Evolutionary conservation across 1,284 basidiomycete genomes (phyloP).

Genomic region (Heterobasidion parviporum): DNA sequence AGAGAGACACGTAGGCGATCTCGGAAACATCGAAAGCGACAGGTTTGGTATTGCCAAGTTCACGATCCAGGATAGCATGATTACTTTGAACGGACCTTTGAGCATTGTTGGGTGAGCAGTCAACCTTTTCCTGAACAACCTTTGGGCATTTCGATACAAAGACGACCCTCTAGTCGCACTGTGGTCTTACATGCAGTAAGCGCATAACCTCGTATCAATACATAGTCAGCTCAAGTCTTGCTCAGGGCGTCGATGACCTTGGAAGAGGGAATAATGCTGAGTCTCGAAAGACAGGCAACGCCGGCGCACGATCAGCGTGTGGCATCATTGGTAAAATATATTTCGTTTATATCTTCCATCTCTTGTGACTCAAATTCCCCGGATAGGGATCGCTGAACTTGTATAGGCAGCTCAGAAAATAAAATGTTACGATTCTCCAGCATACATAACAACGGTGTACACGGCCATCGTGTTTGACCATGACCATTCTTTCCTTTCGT

Average conservation of each 20-base stretch:
- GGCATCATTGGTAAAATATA: constrained; percentile 26
- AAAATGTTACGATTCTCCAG: no score
- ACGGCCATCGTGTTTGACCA: no score
- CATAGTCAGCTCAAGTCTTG: neutral
- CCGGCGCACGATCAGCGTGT: constrained; percentile 64
- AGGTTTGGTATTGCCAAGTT: constrained; percentile 49
- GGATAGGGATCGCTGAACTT: constrained; percentile 2
- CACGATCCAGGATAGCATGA: constrained; percentile 48
- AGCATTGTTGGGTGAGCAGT: constrained; percentile 60
- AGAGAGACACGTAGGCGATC: constrained; percentile 68
- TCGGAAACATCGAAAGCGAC: constrained; percentile 69
- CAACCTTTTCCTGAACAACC: neutral
- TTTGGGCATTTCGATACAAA: neutral
- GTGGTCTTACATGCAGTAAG: constrained; percentile 58
- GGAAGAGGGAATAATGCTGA: constrained; percentile 61
- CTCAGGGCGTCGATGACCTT: constrained; percentile 65
- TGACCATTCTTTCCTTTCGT: neutral
- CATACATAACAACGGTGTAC: no score
- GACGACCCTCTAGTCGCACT: constrained; percentile 32
- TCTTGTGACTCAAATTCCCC: neutral
- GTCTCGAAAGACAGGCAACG: constrained; percentile 68
- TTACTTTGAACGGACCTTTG: constrained; percentile 63
- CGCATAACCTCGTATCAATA: neutral
- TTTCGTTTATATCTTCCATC: neutral
- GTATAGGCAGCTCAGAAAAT: neutral